Evolutionary conservation across 352 stramenopile genomes (phyloP).

Genomic region (Plasmopara muralis): DNA sequence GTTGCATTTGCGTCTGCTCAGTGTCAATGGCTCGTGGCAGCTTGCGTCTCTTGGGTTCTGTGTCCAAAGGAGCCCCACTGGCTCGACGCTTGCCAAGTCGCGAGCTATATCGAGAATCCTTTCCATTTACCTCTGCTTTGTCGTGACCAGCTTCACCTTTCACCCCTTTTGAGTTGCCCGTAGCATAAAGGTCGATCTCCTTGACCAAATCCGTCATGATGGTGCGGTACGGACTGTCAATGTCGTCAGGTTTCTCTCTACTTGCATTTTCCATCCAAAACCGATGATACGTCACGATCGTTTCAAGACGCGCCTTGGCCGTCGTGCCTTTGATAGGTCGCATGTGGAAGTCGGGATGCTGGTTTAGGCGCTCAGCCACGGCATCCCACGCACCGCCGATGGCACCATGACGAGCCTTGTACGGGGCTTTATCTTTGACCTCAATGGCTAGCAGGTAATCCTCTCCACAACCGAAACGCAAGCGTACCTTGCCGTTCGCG

Average conservation of each 20-base stretch:
- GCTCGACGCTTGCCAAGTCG: slow-evolving; percentile 18
- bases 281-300: slow-evolving; percentile 13
- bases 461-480: slow-evolving; percentile 18
- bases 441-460: slow-evolving; percentile 14
- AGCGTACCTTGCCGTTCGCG: slow-evolving; percentile 7
- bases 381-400: slow-evolving; percentile 17
- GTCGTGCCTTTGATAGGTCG: slow-evolving; percentile 23
- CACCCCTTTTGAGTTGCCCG: slow-evolving; percentile 3
- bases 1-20: slow-evolving; percentile 9
- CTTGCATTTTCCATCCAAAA: slow-evolving; percentile 8
- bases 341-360: slow-evolving; percentile 22
- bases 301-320: slow-evolving; percentile 22
- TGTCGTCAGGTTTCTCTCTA: neutral
- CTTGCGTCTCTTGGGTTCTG: slow-evolving; percentile 1
- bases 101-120: slow-evolving; percentile 3
- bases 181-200: slow-evolving; percentile 10
- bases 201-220: slow-evolving; percentile 17
- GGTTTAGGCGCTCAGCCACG: slow-evolving; percentile 15
- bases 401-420: slow-evolving; percentile 14
- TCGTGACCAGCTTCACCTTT: slow-evolving; percentile 1
- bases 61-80: slow-evolving; percentile 6
- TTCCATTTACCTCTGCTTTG: slow-evolving; percentile 2
- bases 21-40: slow-evolving; percentile 3
- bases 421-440: slow-evolving; percentile 16
- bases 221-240: slow-evolving; percentile 5